Conservation (phyloP, 1,139 yeast species). For the Ogataea hybrid region DNA sequence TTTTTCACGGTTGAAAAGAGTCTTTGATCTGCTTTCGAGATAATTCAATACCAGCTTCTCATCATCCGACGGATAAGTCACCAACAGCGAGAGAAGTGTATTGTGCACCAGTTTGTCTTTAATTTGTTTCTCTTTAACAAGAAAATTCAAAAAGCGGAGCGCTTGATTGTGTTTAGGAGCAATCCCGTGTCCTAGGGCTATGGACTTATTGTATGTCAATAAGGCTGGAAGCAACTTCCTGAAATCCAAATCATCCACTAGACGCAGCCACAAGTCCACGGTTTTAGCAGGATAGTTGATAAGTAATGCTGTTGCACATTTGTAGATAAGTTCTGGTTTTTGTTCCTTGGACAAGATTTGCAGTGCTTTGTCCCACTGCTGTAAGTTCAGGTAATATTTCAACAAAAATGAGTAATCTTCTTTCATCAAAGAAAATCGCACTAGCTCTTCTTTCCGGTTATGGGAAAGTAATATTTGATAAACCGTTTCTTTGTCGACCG, state of each 20-base stretch:
- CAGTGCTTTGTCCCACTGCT: slow-evolving; percentile 74
- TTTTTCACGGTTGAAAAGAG: slow-evolving; percentile 13
- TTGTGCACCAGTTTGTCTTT: slow-evolving; percentile 61
- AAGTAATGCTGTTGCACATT: slow-evolving; percentile 64
- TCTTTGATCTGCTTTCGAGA: slow-evolving; percentile 37
- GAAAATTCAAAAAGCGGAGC: slow-evolving; percentile 58
- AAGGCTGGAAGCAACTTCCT: slow-evolving; percentile 73
- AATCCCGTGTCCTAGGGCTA: slow-evolving; percentile 30
- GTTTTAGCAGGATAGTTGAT: slow-evolving; percentile 69
- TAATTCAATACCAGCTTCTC: slow-evolving; percentile 44
- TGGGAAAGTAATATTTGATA: slow-evolving; percentile 71
- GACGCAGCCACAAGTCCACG: slow-evolving; percentile 74
- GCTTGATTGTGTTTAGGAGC: slow-evolving; percentile 55
- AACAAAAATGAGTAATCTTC: slow-evolving; percentile 70
- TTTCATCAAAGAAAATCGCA: slow-evolving; percentile 66
- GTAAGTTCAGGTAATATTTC: slow-evolving; percentile 62
- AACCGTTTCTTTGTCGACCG: slow-evolving; percentile 61
- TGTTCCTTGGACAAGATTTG: slow-evolving; percentile 50
- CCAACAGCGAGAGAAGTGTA: slow-evolving; percentile 67
- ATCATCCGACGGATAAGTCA: slow-evolving; percentile 50
- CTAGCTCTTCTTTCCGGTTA: slow-evolving; percentile 59
- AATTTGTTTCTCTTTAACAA: slow-evolving; percentile 51
- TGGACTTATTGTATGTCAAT: slow-evolving; percentile 58
- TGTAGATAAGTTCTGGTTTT: slow-evolving; percentile 54
- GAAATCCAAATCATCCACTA: slow-evolving; percentile 46